phyloP scores from a whole-genome alignment of 352 stramenopile genomes.

The Globisporangium uncinulatum region DNA sequence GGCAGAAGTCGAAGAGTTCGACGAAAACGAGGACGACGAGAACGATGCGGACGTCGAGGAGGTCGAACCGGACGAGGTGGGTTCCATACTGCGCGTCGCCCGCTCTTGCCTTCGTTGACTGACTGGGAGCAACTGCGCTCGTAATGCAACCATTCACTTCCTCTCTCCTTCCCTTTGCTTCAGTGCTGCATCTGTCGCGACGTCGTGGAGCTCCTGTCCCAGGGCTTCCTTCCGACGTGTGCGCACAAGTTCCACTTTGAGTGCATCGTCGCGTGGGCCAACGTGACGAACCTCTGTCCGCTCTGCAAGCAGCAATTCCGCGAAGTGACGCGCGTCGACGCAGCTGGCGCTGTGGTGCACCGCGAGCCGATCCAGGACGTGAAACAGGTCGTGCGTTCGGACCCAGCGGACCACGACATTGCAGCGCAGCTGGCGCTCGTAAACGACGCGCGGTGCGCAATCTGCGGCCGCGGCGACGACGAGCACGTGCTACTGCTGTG shows the following conservation, averaged over 20 bases:
- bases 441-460: conserved; percentile 62
- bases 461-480: conserved; percentile 69
- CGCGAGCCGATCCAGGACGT: conserved; percentile 32
- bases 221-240: conserved; percentile 54
- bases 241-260: conserved; percentile 84
- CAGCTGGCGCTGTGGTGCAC: conserved; percentile 27
- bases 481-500: conserved; percentile 81
- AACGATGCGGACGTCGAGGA: conserved; percentile 23
- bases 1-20: not conserved
- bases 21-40: conserved; percentile 12
- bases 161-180: not conserved
- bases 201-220: conserved; percentile 36
- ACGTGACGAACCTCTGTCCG: conserved; percentile 80
- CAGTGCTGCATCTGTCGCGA: conserved; percentile 85
- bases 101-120: not conserved
- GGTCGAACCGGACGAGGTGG: conserved; percentile 30
- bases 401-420: conserved; percentile 59
- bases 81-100: not conserved
- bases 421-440: conserved; percentile 61
- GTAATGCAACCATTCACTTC: not conserved
- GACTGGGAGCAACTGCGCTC: not conserved
- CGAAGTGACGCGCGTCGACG: conserved; percentile 37
- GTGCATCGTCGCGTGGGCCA: conserved; percentile 77
- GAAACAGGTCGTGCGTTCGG: conserved; percentile 61
- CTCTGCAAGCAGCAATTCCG: conserved; percentile 77